Conservation (phyloP, 306 rosid genomes). For the Pyrus betulifolia region DNA sequence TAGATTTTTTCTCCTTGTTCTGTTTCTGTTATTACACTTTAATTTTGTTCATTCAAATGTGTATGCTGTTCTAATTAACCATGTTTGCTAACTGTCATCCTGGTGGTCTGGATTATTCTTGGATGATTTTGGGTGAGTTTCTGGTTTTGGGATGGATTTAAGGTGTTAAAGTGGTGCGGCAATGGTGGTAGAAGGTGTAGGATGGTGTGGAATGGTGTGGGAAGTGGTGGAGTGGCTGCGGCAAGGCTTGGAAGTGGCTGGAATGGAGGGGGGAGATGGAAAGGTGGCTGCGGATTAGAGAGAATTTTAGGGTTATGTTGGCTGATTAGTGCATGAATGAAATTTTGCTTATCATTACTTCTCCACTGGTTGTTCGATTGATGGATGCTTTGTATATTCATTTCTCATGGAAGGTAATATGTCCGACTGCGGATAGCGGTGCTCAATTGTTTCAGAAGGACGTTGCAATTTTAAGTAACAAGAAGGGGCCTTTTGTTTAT, state of each 20-base stretch:
- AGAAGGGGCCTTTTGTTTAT: slow-evolving; percentile 59
- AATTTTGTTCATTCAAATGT: background rate
- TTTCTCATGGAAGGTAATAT: slow-evolving; percentile 39
- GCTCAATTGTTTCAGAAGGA: slow-evolving; percentile 50
- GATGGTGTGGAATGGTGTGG: too few relatives aligned
- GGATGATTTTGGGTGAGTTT: too few relatives aligned
- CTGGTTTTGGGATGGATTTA: too few relatives aligned
- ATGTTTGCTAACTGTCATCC: background rate
- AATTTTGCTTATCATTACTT: background rate
- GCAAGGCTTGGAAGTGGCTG: too few relatives aligned
- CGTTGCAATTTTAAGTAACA: slow-evolving; percentile 35
- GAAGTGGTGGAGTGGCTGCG: too few relatives aligned
- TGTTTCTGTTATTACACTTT: background rate
- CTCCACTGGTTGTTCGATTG: slow-evolving; percentile 11
- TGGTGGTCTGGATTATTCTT: background rate
- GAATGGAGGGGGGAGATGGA: too few relatives aligned
- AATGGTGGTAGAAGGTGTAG: too few relatives aligned
- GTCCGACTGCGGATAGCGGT: slow-evolving; percentile 32
- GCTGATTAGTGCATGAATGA: too few relatives aligned
- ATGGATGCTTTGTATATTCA: slow-evolving; percentile 15
- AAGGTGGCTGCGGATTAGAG: too few relatives aligned
- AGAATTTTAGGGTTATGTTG: too few relatives aligned
- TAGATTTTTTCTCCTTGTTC: background rate
- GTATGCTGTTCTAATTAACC: background rate
- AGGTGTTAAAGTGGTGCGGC: too few relatives aligned